phyloP scores from a whole-genome alignment of 106 monocot genomes.

The Ottelia alismoides region DNA sequence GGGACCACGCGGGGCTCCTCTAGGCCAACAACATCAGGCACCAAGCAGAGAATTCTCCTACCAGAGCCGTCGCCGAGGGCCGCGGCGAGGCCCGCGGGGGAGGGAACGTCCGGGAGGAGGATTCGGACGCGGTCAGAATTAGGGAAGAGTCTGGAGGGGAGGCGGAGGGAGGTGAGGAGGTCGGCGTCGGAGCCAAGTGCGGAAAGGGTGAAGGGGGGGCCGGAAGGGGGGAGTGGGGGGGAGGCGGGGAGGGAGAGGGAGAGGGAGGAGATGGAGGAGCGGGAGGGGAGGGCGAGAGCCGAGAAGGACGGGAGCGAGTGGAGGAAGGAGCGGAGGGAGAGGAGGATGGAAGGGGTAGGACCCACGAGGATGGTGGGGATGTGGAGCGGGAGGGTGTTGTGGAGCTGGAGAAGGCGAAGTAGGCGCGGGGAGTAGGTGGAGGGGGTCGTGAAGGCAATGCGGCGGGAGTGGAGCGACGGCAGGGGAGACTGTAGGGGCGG shows the following conservation, averaged over 20 bases:
- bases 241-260: constrained; percentile 8
- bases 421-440: constrained; percentile 19
- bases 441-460: constrained; percentile 42
- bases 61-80: constrained; percentile 39
- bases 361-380: constrained; percentile 20
- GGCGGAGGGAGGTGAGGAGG: constrained; percentile 16
- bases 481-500: too few species aligned
- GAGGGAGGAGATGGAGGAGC: constrained; percentile 26
- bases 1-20: constrained; percentile 56
- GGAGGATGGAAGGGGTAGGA: constrained; percentile 21
- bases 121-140: constrained; percentile 11
- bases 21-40: constrained; percentile 43
- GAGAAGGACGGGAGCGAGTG: constrained; percentile 16
- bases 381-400: constrained; percentile 15
- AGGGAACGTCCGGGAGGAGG: constrained; percentile 31
- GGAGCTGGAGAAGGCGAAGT: constrained; percentile 17
- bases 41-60: constrained; percentile 43
- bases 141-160: constrained; percentile 19
- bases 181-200: constrained; percentile 66
- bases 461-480: constrained; percentile 2
- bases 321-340: constrained; percentile 20
- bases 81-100: constrained; percentile 37
- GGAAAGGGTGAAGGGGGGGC: constrained; percentile 27
- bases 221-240: constrained; percentile 12
- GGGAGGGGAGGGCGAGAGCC: constrained; percentile 34